Evolutionary conservation across 1,139 yeast species (phyloP), one percentile per base, ranked within the genome.

Genomic region (Kodamaea alishanica): DNA sequence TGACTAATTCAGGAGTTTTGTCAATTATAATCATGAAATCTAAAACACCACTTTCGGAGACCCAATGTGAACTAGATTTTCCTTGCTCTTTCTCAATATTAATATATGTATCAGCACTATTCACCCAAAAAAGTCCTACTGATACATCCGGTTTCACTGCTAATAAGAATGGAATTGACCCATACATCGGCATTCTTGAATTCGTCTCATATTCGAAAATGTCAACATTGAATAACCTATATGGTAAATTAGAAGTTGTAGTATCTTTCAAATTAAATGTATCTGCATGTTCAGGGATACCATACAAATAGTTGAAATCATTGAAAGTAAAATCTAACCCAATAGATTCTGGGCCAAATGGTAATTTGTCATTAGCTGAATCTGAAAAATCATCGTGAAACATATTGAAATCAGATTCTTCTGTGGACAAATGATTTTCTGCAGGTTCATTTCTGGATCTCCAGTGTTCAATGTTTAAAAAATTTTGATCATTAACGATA

Each of bases 241-340:
- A 92, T 1, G 97, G 97, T 32, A 58, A 50, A 32, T 73, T 75
- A 1, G 65, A 52, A 8, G 59, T 63, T 0, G 72, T 56, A 0
- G 97, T 88, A 49, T 85, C 92, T 42, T 79, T 75, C 48, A 92
- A 68, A 20, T 82, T 73, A 43, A 92, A 63, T 1, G 84, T 68
- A 51, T 87, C 96, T 0, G 97, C 90, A 56, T 92, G 98, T 58
- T 92, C 98, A 0, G 98, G 97, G 36, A 92, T 84, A 20, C 99
- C 99, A 56, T 79, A 92, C 0, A 88, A 84, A 50, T 84, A 73
- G 8, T 67, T 59, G 51, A 72, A 83, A 0, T 78, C 80, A 4
- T 62, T 57, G 50, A 92, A 83, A 0, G 78, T 63, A 42, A 89
- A 73, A 58, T 92, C 99, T 32, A 86, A 46, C 0, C 84, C 96